phyloP scores from a whole-genome alignment of 2,329 filamentous ascomycete species.

The Ramichloridium luteum region DNA sequence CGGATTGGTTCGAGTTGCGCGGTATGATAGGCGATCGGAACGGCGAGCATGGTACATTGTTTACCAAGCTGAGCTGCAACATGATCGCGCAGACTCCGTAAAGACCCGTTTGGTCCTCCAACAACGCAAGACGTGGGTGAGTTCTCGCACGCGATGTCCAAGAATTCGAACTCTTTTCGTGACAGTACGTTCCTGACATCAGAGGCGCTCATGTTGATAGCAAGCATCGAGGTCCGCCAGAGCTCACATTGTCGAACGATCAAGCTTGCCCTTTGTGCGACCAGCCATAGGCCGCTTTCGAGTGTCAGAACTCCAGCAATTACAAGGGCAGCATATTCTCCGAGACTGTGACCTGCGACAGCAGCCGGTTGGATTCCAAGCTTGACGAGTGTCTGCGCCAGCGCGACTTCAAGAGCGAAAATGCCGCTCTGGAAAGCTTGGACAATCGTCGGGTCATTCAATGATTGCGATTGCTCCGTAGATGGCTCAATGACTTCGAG shows the following conservation, averaged over 20 bases:
- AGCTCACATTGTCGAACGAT: conserved; percentile 5
- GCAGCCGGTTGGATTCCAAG: conserved; percentile 4
- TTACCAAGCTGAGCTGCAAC: conserved; percentile 2
- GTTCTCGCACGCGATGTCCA: conserved; percentile 7
- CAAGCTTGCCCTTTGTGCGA: conserved; percentile 6
- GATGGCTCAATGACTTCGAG: conserved; percentile 1
- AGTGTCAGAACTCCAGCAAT: conserved; percentile 6
- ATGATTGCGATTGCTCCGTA: neutral
- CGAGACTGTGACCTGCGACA: conserved; percentile 16
- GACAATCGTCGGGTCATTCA: conserved; percentile 1
- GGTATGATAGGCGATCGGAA: conserved; percentile 9
- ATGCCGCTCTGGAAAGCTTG: conserved; percentile 6
- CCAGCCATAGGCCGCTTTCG: neutral
- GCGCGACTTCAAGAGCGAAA: conserved; percentile 7
- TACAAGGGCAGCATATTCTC: conserved; percentile 7
- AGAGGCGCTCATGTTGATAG: conserved; percentile 5
- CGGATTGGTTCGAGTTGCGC: conserved; percentile 7
- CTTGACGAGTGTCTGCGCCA: conserved; percentile 2
- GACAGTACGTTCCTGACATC: conserved; percentile 1
- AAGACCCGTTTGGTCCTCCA: conserved; percentile 2
- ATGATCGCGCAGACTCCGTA: conserved; percentile 2
- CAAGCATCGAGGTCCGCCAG: conserved; percentile 6
- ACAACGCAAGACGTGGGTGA: conserved; percentile 6
- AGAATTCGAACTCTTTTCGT: conserved; percentile 1
- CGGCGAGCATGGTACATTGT: conserved; percentile 5